phyloP scores from a whole-genome alignment of 495 filamentous ascomycete species.

The Aspergillus cavernicola region DNA sequence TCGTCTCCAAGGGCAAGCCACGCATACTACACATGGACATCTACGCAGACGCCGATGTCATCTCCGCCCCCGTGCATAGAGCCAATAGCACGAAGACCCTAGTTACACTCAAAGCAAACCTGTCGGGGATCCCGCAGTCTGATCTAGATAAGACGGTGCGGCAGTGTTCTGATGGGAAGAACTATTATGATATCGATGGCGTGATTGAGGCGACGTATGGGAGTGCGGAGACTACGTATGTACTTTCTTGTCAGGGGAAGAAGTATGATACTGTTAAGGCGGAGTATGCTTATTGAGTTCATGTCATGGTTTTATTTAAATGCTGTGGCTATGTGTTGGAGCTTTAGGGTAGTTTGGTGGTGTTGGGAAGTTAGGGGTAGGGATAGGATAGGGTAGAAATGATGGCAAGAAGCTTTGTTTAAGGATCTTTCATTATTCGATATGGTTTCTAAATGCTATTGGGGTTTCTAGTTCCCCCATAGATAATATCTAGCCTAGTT shows the following conservation, averaged over 20 bases:
- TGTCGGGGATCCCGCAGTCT: neutral
- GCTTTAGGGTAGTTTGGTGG: too few species aligned
- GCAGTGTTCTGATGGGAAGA: neutral
- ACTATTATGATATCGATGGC: conserved; percentile 6
- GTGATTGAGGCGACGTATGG: conserved; percentile 9
- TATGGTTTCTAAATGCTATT: too few species aligned
- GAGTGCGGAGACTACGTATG: conserved; percentile 9
- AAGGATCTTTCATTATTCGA: too few species aligned
- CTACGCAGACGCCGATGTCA: neutral
- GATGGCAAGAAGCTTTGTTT: too few species aligned
- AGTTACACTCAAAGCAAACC: conserved; percentile 6
- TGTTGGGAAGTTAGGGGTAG: too few species aligned
- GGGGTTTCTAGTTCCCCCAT: too few species aligned
- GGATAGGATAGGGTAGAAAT: too few species aligned
- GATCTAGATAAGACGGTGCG: neutral
- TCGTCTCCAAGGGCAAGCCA: neutral
- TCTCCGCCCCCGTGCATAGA: neutral
- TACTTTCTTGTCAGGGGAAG: conserved; percentile 9
- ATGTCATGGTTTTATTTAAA: too few species aligned
- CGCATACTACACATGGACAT: neutral
- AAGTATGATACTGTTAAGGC: conserved; percentile 7
- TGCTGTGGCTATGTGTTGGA: too few species aligned
- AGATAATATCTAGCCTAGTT: too few species aligned
- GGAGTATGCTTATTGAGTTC: conserved; percentile 11
- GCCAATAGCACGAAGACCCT: neutral